Evolutionary conservation across 176 grass and related monocot species (phyloP).

Genomic region (Carex littledalei): DNA sequence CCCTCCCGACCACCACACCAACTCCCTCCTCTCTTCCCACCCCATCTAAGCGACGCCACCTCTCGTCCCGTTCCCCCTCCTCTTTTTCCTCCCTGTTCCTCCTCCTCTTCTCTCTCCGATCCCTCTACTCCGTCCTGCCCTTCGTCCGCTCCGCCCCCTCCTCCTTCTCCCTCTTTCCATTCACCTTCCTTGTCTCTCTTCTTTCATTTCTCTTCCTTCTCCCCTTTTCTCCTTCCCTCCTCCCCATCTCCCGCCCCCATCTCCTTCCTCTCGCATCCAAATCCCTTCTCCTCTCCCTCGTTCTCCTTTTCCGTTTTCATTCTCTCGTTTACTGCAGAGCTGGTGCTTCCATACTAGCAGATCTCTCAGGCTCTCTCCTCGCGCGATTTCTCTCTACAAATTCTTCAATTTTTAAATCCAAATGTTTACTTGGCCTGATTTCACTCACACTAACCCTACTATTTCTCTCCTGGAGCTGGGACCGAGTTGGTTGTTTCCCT

Average conservation of each 20-base stretch:
- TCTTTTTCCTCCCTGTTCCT: slow-evolving; percentile 40
- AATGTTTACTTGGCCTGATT: slow-evolving; percentile 17
- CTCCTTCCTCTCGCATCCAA: slow-evolving; percentile 37
- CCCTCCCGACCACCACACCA: slow-evolving; percentile 29
- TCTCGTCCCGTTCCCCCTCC: slow-evolving; percentile 11
- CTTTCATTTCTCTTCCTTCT: slow-evolving; percentile 37
- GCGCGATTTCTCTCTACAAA: slow-evolving; percentile 47
- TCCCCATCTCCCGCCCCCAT: slow-evolving; percentile 31
- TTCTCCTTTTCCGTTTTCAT: slow-evolving; percentile 51
- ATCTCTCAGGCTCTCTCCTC: slow-evolving; percentile 55
- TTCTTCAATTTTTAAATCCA: slow-evolving; percentile 21
- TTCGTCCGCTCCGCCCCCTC: slow-evolving; percentile 28
- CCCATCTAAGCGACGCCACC: slow-evolving; percentile 36
- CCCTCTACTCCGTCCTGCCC: slow-evolving; percentile 47
- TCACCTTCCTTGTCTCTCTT: slow-evolving; percentile 22
- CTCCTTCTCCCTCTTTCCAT: slow-evolving; percentile 27
- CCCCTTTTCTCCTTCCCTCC: slow-evolving; percentile 35
- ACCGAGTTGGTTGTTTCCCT: slow-evolving; percentile 43
- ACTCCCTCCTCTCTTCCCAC: slow-evolving; percentile 32
- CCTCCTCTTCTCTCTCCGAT: slow-evolving; percentile 42
- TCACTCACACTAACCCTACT: slow-evolving; percentile 38
- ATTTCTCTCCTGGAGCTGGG: slow-evolving; percentile 40
- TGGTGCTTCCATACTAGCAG: slow-evolving; percentile 61
- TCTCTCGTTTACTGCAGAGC: slow-evolving; percentile 43
- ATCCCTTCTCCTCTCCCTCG: slow-evolving; percentile 44